These are phyloP conservation scores for Lachnellula willkommii DNA, from an alignment of 2,329 filamentous ascomycete genomes.

Conservation along the genomic window DNA sequence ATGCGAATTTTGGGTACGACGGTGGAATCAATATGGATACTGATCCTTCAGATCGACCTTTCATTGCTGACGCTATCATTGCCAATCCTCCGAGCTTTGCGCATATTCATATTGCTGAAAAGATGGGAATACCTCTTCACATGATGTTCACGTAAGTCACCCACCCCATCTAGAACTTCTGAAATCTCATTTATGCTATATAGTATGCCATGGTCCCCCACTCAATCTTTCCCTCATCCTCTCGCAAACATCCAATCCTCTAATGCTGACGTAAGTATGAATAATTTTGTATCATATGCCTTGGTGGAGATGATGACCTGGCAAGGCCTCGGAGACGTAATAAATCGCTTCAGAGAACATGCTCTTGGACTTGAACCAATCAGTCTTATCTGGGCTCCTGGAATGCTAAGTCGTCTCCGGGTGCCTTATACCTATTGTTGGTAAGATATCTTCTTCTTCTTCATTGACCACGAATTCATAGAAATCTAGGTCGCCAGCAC, in stretches of 20 bases:
- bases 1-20: conserved; percentile 25
- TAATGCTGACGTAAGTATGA: conserved; percentile 57
- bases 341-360: conserved; percentile 78
- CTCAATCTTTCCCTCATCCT: conserved; percentile 65
- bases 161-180: background rate
- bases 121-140: conserved; percentile 67
- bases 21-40: conserved; percentile 32
- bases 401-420: conserved; percentile 66
- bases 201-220: conserved; percentile 65
- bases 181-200: conserved; percentile 2
- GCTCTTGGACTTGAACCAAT: conserved; percentile 71
- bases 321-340: conserved; percentile 79
- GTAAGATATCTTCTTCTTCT: conserved; percentile 32
- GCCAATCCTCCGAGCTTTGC: conserved; percentile 75
- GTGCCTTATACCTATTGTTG: conserved; percentile 91
- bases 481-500: conserved; percentile 54
- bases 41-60: conserved; percentile 45
- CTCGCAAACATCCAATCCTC: conserved; percentile 62
- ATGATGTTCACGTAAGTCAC: conserved; percentile 80
- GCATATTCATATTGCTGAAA: conserved; percentile 70
- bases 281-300: conserved; percentile 64
- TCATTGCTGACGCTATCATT: conserved; percentile 78
- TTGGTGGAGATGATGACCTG: conserved; percentile 69
- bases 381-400: conserved; percentile 76
- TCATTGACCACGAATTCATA: background rate